Percentiles rank a stretch among this genome's conserved stretches.
phyloP scores from a whole-genome alignment of 192 early-diverging fungal species.

The Paraglomus brasilianum region DNA sequence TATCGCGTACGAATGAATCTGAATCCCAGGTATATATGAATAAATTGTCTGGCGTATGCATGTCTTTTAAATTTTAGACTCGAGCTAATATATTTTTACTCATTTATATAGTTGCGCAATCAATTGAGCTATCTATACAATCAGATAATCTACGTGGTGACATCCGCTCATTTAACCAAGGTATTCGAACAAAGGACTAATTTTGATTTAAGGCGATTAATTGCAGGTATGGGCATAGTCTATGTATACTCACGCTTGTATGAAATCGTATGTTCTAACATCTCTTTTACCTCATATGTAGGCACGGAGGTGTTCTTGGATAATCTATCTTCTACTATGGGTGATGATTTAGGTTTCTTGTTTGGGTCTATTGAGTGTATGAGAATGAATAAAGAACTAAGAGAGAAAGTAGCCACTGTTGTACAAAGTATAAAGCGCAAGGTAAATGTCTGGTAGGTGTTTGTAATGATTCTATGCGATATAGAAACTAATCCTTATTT shows the following conservation, averaged over 20 bases:
- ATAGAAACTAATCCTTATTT: neutral
- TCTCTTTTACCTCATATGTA: constrained; percentile 6
- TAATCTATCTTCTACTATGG: constrained; percentile 69
- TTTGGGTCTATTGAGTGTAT: constrained; percentile 75
- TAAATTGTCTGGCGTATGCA: neutral
- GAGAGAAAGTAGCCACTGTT: constrained; percentile 67
- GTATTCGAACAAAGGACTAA: constrained; percentile 87
- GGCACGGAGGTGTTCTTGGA: constrained; percentile 82
- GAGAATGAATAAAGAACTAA: constrained; percentile 61
- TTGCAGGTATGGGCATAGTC: constrained; percentile 53
- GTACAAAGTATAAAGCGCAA: constrained; percentile 58
- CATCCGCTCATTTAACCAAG: constrained; percentile 70
- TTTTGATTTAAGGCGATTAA: constrained; percentile 83
- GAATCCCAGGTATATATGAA: constrained; percentile 55
- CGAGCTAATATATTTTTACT: neutral
- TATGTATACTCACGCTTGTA: neutral
- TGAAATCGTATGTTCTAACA: neutral
- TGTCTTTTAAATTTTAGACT: constrained; percentile 12
- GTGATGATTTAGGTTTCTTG: constrained; percentile 68
- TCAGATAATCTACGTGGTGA: constrained; percentile 85
- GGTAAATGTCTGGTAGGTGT: constrained; percentile 31
- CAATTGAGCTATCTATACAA: constrained; percentile 78
- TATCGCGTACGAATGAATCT: constrained; percentile 76
- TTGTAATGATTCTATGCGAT: neutral
- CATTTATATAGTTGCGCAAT: constrained; percentile 58